A percentile compares a stretch with the other conserved stretches of the same genome.
phyloP scores from a whole-genome alignment of 176 grass and related monocot genomes.

The Zizania latifolia region DNA sequence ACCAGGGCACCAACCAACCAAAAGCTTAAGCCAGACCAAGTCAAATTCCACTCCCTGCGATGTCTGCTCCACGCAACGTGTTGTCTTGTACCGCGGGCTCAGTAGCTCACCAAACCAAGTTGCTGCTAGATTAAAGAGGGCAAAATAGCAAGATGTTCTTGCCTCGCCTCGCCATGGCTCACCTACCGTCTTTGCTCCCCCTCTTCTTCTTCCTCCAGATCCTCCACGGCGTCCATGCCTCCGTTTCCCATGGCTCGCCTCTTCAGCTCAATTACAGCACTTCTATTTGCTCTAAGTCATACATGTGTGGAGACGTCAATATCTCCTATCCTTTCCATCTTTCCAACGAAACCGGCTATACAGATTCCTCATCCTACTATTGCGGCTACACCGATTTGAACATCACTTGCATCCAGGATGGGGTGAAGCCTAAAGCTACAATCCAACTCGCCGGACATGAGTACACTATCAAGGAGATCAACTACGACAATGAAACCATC shows the following conservation, averaged over 20 bases:
- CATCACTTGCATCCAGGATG: background rate
- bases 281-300: background rate
- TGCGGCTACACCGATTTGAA: slow-evolving; percentile 43
- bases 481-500: background rate
- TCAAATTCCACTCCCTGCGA: background rate
- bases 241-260: background rate
- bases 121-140: background rate
- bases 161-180: slow-evolving; percentile 13
- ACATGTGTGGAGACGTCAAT: background rate
- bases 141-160: background rate
- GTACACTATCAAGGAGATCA: slow-evolving; percentile 1
- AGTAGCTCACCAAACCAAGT: background rate
- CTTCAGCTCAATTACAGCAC: background rate
- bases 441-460: background rate
- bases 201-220: slow-evolving; percentile 2
- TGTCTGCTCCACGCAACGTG: background rate
- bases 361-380: background rate
- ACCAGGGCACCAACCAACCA: background rate
- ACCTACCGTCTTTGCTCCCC: background rate
- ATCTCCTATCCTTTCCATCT: slow-evolving; percentile 21
- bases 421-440: accelerated
- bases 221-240: background rate
- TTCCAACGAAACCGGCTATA: accelerated
- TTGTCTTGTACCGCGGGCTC: background rate
- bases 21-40: background rate